These are phyloP conservation scores for Dryadomyces quercivorus DNA, from an alignment of 2,329 filamentous ascomycete genomes.

Conservation along the genomic window DNA sequence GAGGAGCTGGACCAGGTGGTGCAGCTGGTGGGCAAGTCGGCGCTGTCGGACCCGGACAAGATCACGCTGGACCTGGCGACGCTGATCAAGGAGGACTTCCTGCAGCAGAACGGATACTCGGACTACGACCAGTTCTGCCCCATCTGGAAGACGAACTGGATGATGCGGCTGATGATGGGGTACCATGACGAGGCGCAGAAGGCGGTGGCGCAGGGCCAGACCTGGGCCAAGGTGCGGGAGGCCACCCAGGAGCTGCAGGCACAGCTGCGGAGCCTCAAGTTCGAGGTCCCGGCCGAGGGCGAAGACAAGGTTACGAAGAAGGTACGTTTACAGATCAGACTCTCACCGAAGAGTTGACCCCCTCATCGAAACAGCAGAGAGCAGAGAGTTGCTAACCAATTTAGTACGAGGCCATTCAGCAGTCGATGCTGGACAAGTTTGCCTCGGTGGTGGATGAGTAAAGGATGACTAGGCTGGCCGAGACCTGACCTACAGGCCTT, in stretches of 20 bases:
- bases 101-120: constrained; percentile 98
- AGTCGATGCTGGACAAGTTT: constrained; percentile 94
- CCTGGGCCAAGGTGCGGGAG: constrained; percentile 87
- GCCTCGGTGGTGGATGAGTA: constrained; percentile 90
- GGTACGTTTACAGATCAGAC: constrained; percentile 47
- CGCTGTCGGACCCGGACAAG: constrained; percentile 92
- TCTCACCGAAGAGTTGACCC: neutral
- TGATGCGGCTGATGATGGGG: constrained; percentile 99
- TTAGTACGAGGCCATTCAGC: constrained; percentile 83
- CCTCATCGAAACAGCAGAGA: too few relatives aligned
- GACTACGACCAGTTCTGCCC: constrained; percentile 99
- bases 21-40: constrained; percentile 94
- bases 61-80: constrained; percentile 89
- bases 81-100: constrained; percentile 93
- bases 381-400: constrained; percentile 33
- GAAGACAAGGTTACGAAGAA: constrained; percentile 74
- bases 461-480: too few relatives aligned
- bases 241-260: constrained; percentile 77
- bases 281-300: constrained; percentile 80
- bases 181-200: constrained; percentile 98
- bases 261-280: constrained; percentile 86
- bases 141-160: constrained; percentile 99
- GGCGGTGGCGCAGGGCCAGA: constrained; percentile 80
- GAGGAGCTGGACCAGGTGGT: constrained; percentile 98
- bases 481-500: too few relatives aligned